These are phyloP conservation scores for Rhodotorula sp. DNA, from an alignment of 1,284 basidiomycete species.

Conservation along the genomic window DNA sequence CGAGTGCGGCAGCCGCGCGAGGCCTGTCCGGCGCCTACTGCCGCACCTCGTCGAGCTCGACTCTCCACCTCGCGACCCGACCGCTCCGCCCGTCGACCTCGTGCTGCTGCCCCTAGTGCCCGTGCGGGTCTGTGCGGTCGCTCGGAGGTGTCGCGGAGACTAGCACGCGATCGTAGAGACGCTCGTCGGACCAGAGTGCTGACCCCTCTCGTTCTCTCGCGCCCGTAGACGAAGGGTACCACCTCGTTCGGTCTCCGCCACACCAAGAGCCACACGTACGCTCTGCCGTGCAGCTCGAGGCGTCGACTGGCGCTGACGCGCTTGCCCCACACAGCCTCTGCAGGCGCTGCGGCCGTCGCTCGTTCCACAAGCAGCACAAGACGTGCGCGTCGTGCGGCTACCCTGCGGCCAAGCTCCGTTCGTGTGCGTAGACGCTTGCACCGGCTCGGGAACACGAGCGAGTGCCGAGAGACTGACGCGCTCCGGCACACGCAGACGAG, in stretches of 20 bases:
- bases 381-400: slow-evolving; percentile 95
- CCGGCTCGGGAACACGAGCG: neutral
- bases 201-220: neutral
- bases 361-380: slow-evolving; percentile 97
- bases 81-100: too few relatives aligned
- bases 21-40: too few relatives aligned
- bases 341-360: slow-evolving; percentile 86
- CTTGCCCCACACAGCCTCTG: slow-evolving; percentile 57
- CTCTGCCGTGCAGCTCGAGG: neutral
- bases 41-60: too few relatives aligned
- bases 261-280: slow-evolving; percentile 90
- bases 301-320: neutral
- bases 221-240: slow-evolving; percentile 40
- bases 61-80: too few relatives aligned
- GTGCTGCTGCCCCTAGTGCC: too few relatives aligned
- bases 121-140: too few relatives aligned
- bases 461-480: neutral
- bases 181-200: neutral
- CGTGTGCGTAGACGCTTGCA: slow-evolving; percentile 55
- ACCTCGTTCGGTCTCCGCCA: slow-evolving; percentile 77
- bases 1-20: too few relatives aligned
- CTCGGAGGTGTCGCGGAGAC: too few relatives aligned
- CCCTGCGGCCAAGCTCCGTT: slow-evolving; percentile 91
- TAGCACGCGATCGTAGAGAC: too few relatives aligned
- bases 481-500: slow-evolving; percentile 57